phyloP scores from a whole-genome alignment of 139 green algal genomes.

The Raphidocelis subcapitata region DNA sequence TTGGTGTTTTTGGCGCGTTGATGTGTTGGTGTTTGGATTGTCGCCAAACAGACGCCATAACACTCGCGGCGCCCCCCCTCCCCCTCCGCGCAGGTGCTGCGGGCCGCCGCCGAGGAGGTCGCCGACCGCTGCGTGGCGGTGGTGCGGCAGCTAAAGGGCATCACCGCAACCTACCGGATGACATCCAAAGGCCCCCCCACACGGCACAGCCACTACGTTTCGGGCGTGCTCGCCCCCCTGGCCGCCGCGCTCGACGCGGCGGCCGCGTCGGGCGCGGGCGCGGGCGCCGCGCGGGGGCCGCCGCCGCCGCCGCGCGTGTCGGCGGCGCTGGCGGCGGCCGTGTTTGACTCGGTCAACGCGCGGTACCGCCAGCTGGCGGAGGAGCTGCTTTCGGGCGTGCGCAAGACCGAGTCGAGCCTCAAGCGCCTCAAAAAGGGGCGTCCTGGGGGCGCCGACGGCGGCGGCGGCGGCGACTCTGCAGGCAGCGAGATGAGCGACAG shows the following conservation, averaged over 20 bases:
- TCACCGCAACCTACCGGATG: conserved; percentile 94
- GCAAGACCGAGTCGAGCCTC: conserved; percentile 87
- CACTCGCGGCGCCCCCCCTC: no score
- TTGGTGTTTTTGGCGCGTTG: no score
- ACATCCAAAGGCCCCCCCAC: conserved; percentile 78
- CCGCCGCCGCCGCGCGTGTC: conserved; percentile 7
- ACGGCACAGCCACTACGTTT: conserved; percentile 82
- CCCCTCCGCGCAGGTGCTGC: conserved; percentile 18
- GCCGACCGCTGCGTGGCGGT: conserved; percentile 47
- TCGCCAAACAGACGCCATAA: no score
- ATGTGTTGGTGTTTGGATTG: no score
- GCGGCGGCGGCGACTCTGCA: conserved; percentile 2
- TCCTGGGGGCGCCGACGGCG: conserved; percentile 31
- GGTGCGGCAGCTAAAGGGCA: conserved; percentile 86
- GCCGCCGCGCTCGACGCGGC: conserved; percentile 30
- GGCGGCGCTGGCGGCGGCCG: conserved; percentile 24
- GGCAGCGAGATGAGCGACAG: conserved; percentile 65
- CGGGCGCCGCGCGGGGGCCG: not conserved
- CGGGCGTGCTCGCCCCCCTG: conserved; percentile 44
- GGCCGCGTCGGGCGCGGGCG: not conserved
- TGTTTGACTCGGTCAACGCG: conserved; percentile 33
- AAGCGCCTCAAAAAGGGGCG: conserved; percentile 80
- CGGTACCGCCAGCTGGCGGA: conserved; percentile 44
- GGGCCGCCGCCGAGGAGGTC: conserved; percentile 24
- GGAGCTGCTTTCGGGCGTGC: conserved; percentile 82